phyloP scores from a whole-genome alignment of 1,284 basidiomycete genomes.

The Stygiomarasmius scandens region DNA sequence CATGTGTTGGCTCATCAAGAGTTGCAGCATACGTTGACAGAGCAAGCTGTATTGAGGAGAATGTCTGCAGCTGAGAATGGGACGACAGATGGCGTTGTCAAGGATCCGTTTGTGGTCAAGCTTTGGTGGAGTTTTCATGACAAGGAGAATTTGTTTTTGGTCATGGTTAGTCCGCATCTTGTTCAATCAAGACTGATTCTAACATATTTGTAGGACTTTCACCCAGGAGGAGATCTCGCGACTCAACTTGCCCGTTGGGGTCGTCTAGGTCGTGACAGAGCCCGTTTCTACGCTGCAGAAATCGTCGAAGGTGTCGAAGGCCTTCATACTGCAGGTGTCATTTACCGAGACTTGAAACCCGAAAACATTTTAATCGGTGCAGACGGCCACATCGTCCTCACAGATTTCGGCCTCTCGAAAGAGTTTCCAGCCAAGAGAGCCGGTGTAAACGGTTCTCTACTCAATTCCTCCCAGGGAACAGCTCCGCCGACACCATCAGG shows the following conservation, averaged over 20 bases:
- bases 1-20: slow-evolving; percentile 96
- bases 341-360: slow-evolving; percentile 90
- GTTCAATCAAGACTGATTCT: slow-evolving; percentile 24
- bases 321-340: slow-evolving; percentile 83
- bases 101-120: slow-evolving; percentile 92
- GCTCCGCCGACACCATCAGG: slow-evolving; percentile 61
- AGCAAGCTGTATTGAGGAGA: slow-evolving; percentile 89
- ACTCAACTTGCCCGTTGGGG: slow-evolving; percentile 97
- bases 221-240: slow-evolving; percentile 94
- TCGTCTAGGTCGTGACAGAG: slow-evolving; percentile 86
- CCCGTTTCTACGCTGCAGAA: slow-evolving; percentile 94
- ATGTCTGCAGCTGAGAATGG: slow-evolving; percentile 67
- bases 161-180: slow-evolving; percentile 61
- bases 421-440: slow-evolving; percentile 64
- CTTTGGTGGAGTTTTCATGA: slow-evolving; percentile 97
- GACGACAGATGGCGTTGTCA: slow-evolving; percentile 45
- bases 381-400: slow-evolving; percentile 94
- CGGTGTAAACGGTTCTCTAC: slow-evolving; percentile 20
- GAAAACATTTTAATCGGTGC: slow-evolving; percentile 94
- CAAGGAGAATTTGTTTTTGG: slow-evolving; percentile 90
- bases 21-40: slow-evolving; percentile 92
- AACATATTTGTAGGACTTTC: slow-evolving; percentile 71
- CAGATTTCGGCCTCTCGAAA: slow-evolving; percentile 93
- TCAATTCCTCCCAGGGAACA: slow-evolving; percentile 25
- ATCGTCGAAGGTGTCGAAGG: slow-evolving; percentile 95